Base-by-base conservation (phyloP, 2,329 filamentous ascomycete species). In the Ophiostoma sp. region DNA sequence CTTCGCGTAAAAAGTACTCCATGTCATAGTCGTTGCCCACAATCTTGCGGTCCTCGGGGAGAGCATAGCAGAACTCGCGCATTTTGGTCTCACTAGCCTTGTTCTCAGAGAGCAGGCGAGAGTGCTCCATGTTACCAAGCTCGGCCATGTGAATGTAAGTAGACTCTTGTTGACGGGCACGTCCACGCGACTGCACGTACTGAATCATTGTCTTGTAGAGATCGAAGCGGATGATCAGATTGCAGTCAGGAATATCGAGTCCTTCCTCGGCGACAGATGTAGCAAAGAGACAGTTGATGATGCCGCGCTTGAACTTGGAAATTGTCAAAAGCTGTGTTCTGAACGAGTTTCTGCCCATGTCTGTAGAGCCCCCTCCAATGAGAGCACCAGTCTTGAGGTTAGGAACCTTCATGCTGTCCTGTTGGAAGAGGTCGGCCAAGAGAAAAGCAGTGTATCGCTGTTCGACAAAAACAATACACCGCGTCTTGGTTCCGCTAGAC, bases 131-230 rank as follows among this genome's bases (percentile, higher is more conserved):
- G 75, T 97, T 97, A 8, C 84, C 85, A 1, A 79, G 76, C 76
- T 98, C 94, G 2, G 92, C 77, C 91, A 99, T 94, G 75, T 91
- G 92, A 44, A 94, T 85, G 77, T 94, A 97, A 73, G 86, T 88
- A 0, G 95, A 98, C 69, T 90, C 85, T 0, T 81, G 79, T 75
- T 93, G 90, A 54, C 95, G 86, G 15, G 95, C 95, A 69, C 95
- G 87, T 0, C 95, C 95, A 73, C 93, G 87, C 17, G 94, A 97
- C 78, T 99, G 95, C 27, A 98, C 89, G 77, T 97, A 98, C 76
- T 96, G 92, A 68, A 98, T 98, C 78, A 97, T 88, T 0, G 94
- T 97, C 13, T 85, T 84, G 79, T 93, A 97, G 2, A 96, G 85
- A 76, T 98, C 93, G 76, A 97, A 99, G 1, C 94, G 81, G 71